Evolutionary conservation across 2,329 filamentous ascomycete species (phyloP).

Genomic region (Botrytis elliptica): DNA sequence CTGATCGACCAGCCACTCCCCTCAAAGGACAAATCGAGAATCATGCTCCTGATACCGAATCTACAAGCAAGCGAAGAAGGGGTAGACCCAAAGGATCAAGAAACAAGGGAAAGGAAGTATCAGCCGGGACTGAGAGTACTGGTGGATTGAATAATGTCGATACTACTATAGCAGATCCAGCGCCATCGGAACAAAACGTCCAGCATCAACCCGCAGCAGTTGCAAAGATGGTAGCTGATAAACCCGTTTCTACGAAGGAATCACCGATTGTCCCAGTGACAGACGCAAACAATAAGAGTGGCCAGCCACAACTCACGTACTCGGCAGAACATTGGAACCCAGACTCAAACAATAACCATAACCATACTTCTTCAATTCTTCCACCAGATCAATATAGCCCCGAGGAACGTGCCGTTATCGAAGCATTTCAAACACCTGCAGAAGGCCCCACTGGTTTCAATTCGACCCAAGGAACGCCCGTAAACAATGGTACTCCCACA

Average conservation of each 20-base stretch:
- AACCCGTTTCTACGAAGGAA: constrained; percentile 24
- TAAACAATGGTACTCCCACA: constrained; percentile 27
- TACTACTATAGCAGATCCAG: constrained; percentile 17
- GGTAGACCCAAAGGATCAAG: constrained; percentile 54
- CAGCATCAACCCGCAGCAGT: constrained; percentile 28
- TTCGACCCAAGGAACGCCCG: constrained; percentile 28
- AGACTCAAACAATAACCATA: constrained; percentile 25
- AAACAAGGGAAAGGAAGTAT: constrained; percentile 42
- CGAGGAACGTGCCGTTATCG: constrained; percentile 38
- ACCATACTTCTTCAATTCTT: constrained; percentile 21
- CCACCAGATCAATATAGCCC: constrained; percentile 35
- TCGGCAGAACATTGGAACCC: constrained; percentile 32
- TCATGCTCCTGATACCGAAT: constrained; percentile 23
- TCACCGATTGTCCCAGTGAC: constrained; percentile 16
- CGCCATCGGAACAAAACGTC: constrained; percentile 26
- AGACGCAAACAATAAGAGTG: constrained; percentile 40
- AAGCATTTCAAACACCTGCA: constrained; percentile 34
- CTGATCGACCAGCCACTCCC: constrained; percentile 29
- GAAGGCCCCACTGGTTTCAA: constrained; percentile 26
- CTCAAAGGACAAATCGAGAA: constrained; percentile 27
- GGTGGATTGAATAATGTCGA: constrained; percentile 6
- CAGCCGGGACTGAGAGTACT: constrained; percentile 16
- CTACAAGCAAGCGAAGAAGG: constrained; percentile 37
- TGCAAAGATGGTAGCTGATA: constrained; percentile 23
- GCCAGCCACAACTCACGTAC: constrained; percentile 25